Evolutionary conservation across 768 basidiomycete genomes (phyloP), one percentile per base, ranked within the genome.

Genomic region (Neoboletus magnificus): DNA sequence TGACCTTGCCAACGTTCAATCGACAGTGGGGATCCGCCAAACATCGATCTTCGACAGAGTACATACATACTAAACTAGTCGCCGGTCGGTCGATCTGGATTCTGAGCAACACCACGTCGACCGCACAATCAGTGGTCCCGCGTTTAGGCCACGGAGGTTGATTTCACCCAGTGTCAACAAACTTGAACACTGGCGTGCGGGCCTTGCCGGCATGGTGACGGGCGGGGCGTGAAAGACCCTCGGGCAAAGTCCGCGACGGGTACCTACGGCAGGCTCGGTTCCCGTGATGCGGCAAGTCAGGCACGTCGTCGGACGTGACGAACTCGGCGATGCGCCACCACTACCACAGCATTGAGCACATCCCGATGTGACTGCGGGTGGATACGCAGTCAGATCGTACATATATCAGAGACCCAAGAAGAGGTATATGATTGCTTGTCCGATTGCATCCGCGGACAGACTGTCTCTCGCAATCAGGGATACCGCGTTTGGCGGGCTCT

Each of bases 281-380:
- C 60, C 80, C 73, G 53, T 77, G 77, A 58, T 0, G 36, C n/a
- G 5, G 67, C 84, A 85, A 87, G 62, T 87, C 85, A 18, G 82
- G 83, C 35, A 87, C 84, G 54, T 87, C 86, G 3, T 87, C 86
- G 3, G 79, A 72, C 0, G 78, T 66, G 23, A 27, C 15, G 23
- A 82, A 71, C 46, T 82, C 80, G 9, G 81, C 82, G 0, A 72
- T 72, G 18, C 80, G 81, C 33, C n/a, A 80, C 82, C 44, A 88
- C 86, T 0, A 80, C 79, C 3, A 80, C 80, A 0, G 82, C 85
- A 15, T 76, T 79, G 66, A 84, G 86, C 41, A 79, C 66, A 13
- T 78, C 74, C 82, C 82, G 25, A 85, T 81, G 8, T 83, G 83
- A n/a, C 13, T 30, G 8, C 37, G 13, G 18, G 29, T 8, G 18